These are phyloP conservation scores for Coemansia sp. DNA, from an alignment of 192 early-diverging fungal species.

Conservation along the genomic window DNA sequence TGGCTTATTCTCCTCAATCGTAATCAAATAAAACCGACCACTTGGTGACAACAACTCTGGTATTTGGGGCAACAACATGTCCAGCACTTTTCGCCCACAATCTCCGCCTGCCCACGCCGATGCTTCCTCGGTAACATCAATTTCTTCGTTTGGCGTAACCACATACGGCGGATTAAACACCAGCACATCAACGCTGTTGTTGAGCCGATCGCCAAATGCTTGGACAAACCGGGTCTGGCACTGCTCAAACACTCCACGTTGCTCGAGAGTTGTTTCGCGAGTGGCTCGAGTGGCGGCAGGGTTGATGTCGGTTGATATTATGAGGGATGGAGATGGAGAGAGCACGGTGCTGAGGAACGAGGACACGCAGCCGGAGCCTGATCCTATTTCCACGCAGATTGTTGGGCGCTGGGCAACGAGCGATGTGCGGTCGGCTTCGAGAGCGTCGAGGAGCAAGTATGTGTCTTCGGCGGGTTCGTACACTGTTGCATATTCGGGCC, in stretches of 20 bases:
- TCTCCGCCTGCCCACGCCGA: slow-evolving; percentile 93
- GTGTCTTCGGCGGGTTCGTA: slow-evolving; percentile 96
- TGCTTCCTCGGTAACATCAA: slow-evolving; percentile 61
- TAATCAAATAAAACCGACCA: slow-evolving; percentile 83
- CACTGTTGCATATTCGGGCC: slow-evolving; percentile 64
- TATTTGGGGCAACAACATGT: slow-evolving; percentile 72
- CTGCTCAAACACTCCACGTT: slow-evolving; percentile 56
- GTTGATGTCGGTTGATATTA: slow-evolving; percentile 84
- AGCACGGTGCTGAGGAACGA: slow-evolving; percentile 66
- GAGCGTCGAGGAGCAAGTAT: slow-evolving; percentile 86
- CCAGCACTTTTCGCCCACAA: slow-evolving; percentile 86
- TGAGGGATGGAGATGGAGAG: slow-evolving; percentile 15
- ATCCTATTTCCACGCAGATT: slow-evolving; percentile 86
- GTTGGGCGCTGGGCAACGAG: slow-evolving; percentile 60
- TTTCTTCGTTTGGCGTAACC: slow-evolving; percentile 77
- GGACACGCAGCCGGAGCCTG: slow-evolving; percentile 81
- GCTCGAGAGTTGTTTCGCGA: slow-evolving; percentile 62
- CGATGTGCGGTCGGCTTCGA: slow-evolving; percentile 71
- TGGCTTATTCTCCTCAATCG: slow-evolving; percentile 84
- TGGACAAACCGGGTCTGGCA: slow-evolving; percentile 64
- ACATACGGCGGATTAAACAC: slow-evolving; percentile 97
- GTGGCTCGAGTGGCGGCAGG: slow-evolving; percentile 69
- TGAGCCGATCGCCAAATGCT: slow-evolving; percentile 58
- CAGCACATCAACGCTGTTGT: slow-evolving; percentile 69
- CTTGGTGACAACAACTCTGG: slow-evolving; percentile 63